Base-by-base conservation (phyloP, 140 eudicot genomes). In the Ambrosia hybrid region DNA sequence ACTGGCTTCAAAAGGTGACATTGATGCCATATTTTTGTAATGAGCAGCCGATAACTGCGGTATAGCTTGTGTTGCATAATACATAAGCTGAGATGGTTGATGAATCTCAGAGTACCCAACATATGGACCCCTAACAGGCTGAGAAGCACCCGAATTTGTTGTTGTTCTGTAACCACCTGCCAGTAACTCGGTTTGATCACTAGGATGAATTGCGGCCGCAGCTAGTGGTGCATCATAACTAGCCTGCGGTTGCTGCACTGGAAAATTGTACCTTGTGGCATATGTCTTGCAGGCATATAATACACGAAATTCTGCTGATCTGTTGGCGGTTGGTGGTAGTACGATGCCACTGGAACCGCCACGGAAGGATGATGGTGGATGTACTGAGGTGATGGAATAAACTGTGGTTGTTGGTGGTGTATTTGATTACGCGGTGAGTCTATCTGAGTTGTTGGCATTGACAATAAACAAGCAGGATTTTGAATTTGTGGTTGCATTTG, bases 81-180 rank as follows among this genome's bases (percentile, higher is more conserved):
- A 88, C 72, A 91, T 49, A 8, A 88, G 75, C 37, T 84, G 92
- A 21, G 92, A 75, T 3, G 91, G 89, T 61, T 84, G 96, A 45
- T 84, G 91, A 68, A 80, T 39, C 72, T 84, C 95, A 48, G 90
- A 72, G 76, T 57, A 83, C 9, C 81, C 82, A 4, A 80, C 82
- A 70, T 49, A 73, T 16, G 87, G 78, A 21, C 83, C 78, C 67
- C 82, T 90, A 72, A 86, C 87, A 55, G 80, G 41, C 38, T 84
- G 89, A 15, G 89, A 16, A 9, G 79, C 67, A 4, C 80, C 85
- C 36, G 88, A 46, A 58, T 79, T 0, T 21, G 26, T 21, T 21
- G 96, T 83, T 67, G 96, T 83, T 67, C 96, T 75, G 66, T 87
- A 85, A 59, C 57, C 71, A 0, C 80, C 10, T 43, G 48, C 9